A percentile compares a stretch with the other conserved stretches of the same genome.
Conservation (phyloP, 495 filamentous ascomycete genomes). For the Hyphodiscus hymeniophilus region DNA sequence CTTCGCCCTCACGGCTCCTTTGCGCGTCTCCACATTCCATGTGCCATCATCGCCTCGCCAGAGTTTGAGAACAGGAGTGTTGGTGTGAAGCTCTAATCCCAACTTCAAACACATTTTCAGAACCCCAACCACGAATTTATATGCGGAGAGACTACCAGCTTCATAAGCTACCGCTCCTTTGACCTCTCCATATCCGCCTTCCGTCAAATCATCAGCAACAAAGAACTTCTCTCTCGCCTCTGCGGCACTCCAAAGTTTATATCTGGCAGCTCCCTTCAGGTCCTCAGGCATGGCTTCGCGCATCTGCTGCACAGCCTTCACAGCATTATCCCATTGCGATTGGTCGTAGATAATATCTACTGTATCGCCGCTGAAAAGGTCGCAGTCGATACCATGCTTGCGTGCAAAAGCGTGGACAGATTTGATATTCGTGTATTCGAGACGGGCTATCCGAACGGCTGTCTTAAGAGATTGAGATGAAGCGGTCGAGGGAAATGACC, state of each 20-base stretch:
- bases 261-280: constrained; percentile 32
- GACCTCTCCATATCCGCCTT: constrained; percentile 19
- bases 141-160: constrained; percentile 57
- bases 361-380: constrained; percentile 40
- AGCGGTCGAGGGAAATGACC: constrained; percentile 39
- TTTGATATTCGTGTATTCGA: constrained; percentile 50
- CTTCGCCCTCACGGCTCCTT: constrained; percentile 43
- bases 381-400: constrained; percentile 43
- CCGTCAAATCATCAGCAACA: constrained; percentile 11
- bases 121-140: constrained; percentile 54
- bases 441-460: constrained; percentile 44
- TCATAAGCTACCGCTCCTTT: constrained; percentile 47
- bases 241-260: constrained; percentile 34
- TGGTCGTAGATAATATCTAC: constrained; percentile 50
- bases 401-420: constrained; percentile 45
- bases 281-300: constrained; percentile 31
- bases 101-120: constrained; percentile 39
- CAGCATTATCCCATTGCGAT: constrained; percentile 34
- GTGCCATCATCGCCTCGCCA: constrained; percentile 15
- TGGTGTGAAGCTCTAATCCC: constrained; percentile 54
- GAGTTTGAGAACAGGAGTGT: constrained; percentile 45
- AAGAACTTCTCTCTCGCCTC: constrained; percentile 40
- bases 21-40: constrained; percentile 39
- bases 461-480: constrained; percentile 28
- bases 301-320: constrained; percentile 36